Percentiles rank a stretch among this genome's conserved stretches.
phyloP scores from a whole-genome alignment of 2,329 filamentous ascomycete genomes.

The Taxawa tesnikishii region DNA sequence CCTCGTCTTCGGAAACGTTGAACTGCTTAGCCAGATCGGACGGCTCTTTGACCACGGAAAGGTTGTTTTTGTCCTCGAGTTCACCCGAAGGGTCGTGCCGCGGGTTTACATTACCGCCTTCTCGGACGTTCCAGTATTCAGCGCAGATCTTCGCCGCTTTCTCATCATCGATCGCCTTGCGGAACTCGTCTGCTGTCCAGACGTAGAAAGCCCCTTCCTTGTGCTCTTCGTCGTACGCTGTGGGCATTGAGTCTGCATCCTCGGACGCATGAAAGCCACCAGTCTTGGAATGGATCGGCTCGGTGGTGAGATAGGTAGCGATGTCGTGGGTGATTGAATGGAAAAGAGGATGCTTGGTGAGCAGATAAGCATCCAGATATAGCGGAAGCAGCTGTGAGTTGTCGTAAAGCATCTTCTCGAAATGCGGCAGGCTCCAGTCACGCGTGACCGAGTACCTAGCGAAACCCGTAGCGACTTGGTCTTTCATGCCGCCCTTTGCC shows the following conservation, averaged over 20 bases:
- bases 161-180: constrained; percentile 55
- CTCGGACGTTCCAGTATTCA: constrained; percentile 70
- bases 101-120: constrained; percentile 75
- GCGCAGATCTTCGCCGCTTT: constrained; percentile 63
- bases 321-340: constrained; percentile 69
- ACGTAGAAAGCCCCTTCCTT: constrained; percentile 89
- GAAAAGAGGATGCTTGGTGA: constrained; percentile 57
- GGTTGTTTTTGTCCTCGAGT: constrained; percentile 85
- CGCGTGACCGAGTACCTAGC: constrained; percentile 78
- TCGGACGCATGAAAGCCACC: constrained; percentile 83
- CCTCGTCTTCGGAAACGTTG: constrained; percentile 55
- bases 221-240: constrained; percentile 65
- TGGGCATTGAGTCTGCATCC: constrained; percentile 73
- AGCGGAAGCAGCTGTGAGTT: constrained; percentile 75
- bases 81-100: constrained; percentile 84
- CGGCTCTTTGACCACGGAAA: constrained; percentile 57
- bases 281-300: constrained; percentile 51
- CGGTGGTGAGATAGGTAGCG: constrained; percentile 68
- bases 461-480: constrained; percentile 68
- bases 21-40: constrained; percentile 64
- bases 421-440: constrained; percentile 91
- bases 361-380: constrained; percentile 76
- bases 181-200: constrained; percentile 79
- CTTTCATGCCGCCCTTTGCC: constrained; percentile 57
- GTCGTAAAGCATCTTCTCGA: constrained; percentile 94